Percentiles rank a stretch among this genome's conserved stretches.
Evolutionary conservation across 345 rosid genomes (phyloP).

Genomic region (Chamaenerion angustifolium): DNA sequence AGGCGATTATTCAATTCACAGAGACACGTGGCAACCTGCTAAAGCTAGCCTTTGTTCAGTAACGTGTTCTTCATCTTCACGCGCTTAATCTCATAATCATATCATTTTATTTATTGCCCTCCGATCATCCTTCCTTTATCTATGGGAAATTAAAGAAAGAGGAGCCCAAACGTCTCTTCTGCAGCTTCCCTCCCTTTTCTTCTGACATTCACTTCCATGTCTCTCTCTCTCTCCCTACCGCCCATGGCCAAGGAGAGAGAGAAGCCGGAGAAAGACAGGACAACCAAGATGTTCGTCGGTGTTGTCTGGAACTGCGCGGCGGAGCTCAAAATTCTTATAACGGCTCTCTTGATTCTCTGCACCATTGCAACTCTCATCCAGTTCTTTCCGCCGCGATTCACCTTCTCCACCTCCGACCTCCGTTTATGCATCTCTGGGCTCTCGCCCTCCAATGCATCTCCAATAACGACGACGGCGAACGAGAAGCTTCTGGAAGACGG

Average conservation of each 20-base stretch:
- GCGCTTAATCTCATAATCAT: no score
- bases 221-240: background rate
- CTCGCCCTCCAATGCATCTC: conserved; percentile 14
- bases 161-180: no score
- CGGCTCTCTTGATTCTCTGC: conserved; percentile 54
- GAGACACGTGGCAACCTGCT: no score
- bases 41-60: no score
- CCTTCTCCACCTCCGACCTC: conserved; percentile 60
- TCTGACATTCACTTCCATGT: background rate
- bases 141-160: no score
- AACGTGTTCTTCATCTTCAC: no score
- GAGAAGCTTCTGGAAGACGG: conserved; percentile 40
- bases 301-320: conserved; percentile 58
- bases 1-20: no score
- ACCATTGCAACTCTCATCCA: conserved; percentile 52
- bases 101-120: no score
- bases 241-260: conserved; percentile 41
- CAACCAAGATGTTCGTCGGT: conserved; percentile 35
- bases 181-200: no score
- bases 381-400: conserved; percentile 58
- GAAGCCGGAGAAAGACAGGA: conserved; percentile 14
- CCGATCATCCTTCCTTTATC: no score
- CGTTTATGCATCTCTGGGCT: conserved; percentile 62
- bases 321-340: conserved; percentile 50
- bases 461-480: conserved; percentile 5